Base-by-base conservation (phyloP, 2,329 filamentous ascomycete genomes). In the Myriosclerotinia scirpicola region DNA sequence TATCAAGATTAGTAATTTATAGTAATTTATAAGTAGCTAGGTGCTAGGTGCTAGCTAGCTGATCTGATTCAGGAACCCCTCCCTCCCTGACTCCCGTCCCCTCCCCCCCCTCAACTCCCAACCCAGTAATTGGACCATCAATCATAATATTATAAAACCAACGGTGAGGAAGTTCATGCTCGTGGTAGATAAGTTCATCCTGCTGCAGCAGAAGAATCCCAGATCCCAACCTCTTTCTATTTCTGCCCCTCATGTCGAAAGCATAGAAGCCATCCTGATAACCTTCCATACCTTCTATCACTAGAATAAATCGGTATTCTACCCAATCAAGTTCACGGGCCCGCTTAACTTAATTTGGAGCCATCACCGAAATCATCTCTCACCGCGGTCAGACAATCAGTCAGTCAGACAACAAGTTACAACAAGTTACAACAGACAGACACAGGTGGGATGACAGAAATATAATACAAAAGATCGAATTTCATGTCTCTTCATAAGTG, bases 211-310 rank as follows among this genome's bases (percentile, higher is more conserved):
- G 55, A 50, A 48, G 36, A n/a, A 46, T 61, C 34, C 58, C 42
- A 30, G 42, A 65, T 65, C 44, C 62, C 38, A 46, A 22, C 54
- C 52, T 36, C 20, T 3, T 40, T 63, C 34, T 53, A 38, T 34
- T 15, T 34, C 60, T 40, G 38, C 59, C 59, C 59, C 61, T 64
- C 52, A 46, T 53, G 30, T 54, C 26, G 56, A 59, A 59, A 46
- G 56, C 42, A 44, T 44, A 46, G 63, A 65, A 56, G 63, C 42
- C 30, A 44, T 26, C 14, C 46, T 46, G 42, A 59, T 59, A 65
- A 58, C 54, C 63, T 65, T 65, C 63, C 40, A 66, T n/a, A 50
- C 36, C 61, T 64, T 62, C 46, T 54, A 62, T 53, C 59, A 36
- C 58, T 63, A 22, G 30, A 36, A 40, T 55, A 22, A 34, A 34